Conservation (phyloP, 345 rosid genomes). For the Stellera chamaejasme region DNA sequence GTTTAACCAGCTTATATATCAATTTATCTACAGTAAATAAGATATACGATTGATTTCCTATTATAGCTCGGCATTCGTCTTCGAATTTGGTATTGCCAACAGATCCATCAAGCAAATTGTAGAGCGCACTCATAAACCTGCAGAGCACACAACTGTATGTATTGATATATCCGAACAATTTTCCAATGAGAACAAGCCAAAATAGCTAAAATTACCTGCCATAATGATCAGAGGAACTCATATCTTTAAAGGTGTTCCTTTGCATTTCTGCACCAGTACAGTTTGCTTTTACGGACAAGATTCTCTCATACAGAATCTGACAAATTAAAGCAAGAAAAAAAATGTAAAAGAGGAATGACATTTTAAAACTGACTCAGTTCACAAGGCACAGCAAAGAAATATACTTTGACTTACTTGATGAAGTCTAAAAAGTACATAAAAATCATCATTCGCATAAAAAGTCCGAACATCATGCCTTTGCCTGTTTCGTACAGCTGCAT, state of each 20-base stretch:
- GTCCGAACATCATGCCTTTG: conserved; percentile 39
- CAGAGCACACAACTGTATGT: conserved; percentile 4
- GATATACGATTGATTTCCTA: conserved; percentile 78
- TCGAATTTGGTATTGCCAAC: conserved; percentile 77
- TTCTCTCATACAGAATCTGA: conserved; percentile 73
- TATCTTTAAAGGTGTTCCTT: conserved; percentile 37
- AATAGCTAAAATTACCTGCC: conserved; percentile 39
- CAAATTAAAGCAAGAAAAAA: conserved; percentile 3
- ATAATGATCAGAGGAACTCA: conserved; percentile 40
- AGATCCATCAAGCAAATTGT: conserved; percentile 81
- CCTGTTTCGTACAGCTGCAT: conserved; percentile 28
- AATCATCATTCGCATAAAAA: conserved; percentile 80
- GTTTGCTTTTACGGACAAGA: conserved; percentile 54
- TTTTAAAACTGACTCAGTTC: neutral
- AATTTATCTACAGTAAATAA: conserved; percentile 81
- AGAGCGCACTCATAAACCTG: conserved; percentile 69
- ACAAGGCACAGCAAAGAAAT: neutral
- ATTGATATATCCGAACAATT: neutral
- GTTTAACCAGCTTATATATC: conserved; percentile 77
- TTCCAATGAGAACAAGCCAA: conserved; percentile 3
- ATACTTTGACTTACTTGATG: conserved; percentile 50
- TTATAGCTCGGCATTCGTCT: conserved; percentile 84
- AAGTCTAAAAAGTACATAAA: conserved; percentile 79
- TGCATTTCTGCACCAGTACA: conserved; percentile 38
- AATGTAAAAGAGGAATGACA: neutral